Percentiles rank a stretch among this genome's conserved stretches.
Conservation (phyloP, 2,329 filamentous ascomycete genomes). For the Sclerotinia borealis region DNA sequence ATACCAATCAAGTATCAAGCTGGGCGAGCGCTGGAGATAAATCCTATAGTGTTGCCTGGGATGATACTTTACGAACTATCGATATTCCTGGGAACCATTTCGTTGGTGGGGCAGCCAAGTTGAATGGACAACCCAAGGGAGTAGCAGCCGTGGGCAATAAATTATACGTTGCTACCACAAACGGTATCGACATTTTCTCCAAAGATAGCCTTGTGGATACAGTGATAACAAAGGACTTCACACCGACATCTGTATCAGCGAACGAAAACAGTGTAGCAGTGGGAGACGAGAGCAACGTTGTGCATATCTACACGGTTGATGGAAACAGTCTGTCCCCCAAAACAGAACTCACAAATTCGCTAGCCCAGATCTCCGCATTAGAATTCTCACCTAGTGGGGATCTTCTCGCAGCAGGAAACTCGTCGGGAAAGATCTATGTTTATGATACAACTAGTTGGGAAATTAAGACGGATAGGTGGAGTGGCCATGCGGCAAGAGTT, state of each 20-base stretch:
- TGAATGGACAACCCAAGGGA: slow-evolving; percentile 76
- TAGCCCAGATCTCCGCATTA: slow-evolving; percentile 69
- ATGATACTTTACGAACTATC: slow-evolving; percentile 78
- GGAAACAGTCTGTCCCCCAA: slow-evolving; percentile 46
- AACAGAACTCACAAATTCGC: slow-evolving; percentile 55
- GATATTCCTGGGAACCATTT: slow-evolving; percentile 73
- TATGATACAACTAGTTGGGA: slow-evolving; percentile 63
- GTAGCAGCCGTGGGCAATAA: slow-evolving; percentile 49
- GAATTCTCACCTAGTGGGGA: slow-evolving; percentile 75
- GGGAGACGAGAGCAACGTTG: slow-evolving; percentile 66
- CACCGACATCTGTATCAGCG: slow-evolving; percentile 67
- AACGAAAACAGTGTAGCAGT: slow-evolving; percentile 64
- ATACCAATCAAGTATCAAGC: slow-evolving; percentile 80
- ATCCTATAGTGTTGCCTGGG: slow-evolving; percentile 88
- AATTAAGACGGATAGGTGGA: slow-evolving; percentile 75
- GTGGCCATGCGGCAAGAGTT: slow-evolving; percentile 62
- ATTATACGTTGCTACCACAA: slow-evolving; percentile 45
- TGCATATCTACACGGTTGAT: slow-evolving; percentile 66
- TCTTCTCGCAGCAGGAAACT: slow-evolving; percentile 74
- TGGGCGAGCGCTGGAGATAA: slow-evolving; percentile 57
- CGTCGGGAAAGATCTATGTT: slow-evolving; percentile 80
- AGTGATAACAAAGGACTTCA: slow-evolving; percentile 52
- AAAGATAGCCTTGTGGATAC: slow-evolving; percentile 55
- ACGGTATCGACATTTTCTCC: slow-evolving; percentile 54
- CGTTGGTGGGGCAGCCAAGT: slow-evolving; percentile 58